A percentile compares a stretch with the other conserved stretches of the same genome.
Evolutionary conservation across 1,284 basidiomycete species (phyloP).

Genomic region (Ustanciosporium gigantosporum): DNA sequence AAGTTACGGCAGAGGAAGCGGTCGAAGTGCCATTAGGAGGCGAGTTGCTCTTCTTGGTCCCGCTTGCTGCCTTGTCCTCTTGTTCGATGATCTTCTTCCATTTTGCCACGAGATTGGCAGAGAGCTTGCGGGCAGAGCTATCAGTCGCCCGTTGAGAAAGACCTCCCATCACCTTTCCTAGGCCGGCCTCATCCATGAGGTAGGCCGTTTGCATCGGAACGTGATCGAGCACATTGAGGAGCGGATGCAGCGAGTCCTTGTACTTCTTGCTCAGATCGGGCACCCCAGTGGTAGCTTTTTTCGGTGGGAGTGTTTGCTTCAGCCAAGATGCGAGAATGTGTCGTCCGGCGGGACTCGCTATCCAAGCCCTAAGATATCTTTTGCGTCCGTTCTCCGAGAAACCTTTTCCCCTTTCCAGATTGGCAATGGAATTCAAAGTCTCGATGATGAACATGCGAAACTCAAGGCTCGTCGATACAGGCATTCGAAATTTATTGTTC

Average conservation of each 20-base stretch:
- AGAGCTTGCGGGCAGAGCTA: conserved; percentile 17
- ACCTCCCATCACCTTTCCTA: conserved; percentile 43
- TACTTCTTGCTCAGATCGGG: conserved; percentile 39
- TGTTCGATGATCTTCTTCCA: conserved; percentile 39
- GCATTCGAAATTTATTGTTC: conserved; percentile 12
- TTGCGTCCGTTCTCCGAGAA: conserved; percentile 15
- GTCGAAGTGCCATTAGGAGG: background rate
- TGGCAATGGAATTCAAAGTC: conserved; percentile 12
- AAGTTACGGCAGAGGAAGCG: background rate
- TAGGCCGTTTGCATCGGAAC: conserved; percentile 35
- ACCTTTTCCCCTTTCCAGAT: conserved; percentile 21
- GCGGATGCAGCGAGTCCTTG: conserved; percentile 27
- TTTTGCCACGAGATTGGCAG: conserved; percentile 25
- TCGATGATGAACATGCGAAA: conserved; percentile 19
- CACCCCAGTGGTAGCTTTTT: conserved; percentile 14
- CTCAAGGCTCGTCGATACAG: conserved; percentile 8
- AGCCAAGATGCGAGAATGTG: conserved; percentile 26
- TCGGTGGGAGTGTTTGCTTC: conserved; percentile 19
- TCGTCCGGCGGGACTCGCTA: conserved; percentile 20
- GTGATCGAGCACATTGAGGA: conserved; percentile 29
- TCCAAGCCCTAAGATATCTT: conserved; percentile 12
- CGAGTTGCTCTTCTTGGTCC: background rate
- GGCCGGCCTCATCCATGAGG: conserved; percentile 41
- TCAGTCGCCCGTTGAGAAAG: conserved; percentile 27
- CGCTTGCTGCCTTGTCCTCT: conserved; percentile 2